Base-by-base conservation (phyloP, 2,329 filamentous ascomycete genomes). In the Ophiostoma ulmi region DNA sequence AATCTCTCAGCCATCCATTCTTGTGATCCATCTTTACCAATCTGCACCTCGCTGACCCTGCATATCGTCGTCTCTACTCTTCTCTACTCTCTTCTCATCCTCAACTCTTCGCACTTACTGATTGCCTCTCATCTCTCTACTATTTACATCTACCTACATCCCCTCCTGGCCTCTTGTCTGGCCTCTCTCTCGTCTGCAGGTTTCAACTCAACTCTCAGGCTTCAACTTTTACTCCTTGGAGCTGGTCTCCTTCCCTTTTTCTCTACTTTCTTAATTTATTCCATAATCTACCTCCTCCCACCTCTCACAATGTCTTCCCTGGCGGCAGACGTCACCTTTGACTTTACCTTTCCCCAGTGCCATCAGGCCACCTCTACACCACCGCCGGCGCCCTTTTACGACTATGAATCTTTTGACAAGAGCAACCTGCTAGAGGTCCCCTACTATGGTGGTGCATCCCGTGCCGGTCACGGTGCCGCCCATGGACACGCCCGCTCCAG, bases 271-370 rank as follows among this genome's bases (percentile, higher is more conserved):
- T 66, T 36, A 17, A 20, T 36, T 41, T 52, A 68, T 38, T 35
- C 48, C 67, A 48, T 76, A 77, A 76, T 76, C 58, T n/a, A n/a
- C 10, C 72, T 73, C 65, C 69, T 70, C n/a, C 7, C 44, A n/a
- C 66, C 44, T 14, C 10, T 64, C 64, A 73, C 26, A 67, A 69
- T 71, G 71, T 73, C 73, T 76, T 88, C 86, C 86, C 85, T 87
- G 84, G 85, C 80, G 87, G 86, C 82, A 80, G 83, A 85, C 81
- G 84, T 88, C 80, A 81, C 86, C 72, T 88, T 88, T 78, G 85
- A 88, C 80, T 88, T 88, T 79, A 82, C 80, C 73, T 88, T 87
- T 76, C 83, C 84, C 82, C 61, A 22, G n/a, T 86, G 83, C 79
- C 83, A 84, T 74, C 82, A 84, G 70, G 77, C 78, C 74, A 84